These are phyloP conservation scores for Diaporthe vaccinii DNA, from an alignment of 2,329 filamentous ascomycete species.

Conservation along the genomic window DNA sequence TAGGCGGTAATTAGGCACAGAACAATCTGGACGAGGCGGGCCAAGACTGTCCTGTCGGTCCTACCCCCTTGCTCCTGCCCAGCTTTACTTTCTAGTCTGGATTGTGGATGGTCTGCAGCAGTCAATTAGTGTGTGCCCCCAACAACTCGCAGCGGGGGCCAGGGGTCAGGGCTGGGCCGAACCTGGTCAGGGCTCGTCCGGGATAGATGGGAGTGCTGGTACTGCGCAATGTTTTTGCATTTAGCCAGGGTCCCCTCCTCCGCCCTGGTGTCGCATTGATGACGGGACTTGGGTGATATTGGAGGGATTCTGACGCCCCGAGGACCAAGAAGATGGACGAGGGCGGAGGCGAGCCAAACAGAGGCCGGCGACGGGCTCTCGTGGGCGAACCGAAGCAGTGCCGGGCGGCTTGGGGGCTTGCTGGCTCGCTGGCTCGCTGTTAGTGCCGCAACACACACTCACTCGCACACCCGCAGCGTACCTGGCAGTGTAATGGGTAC, in stretches of 20 bases:
- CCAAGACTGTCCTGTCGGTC: slow-evolving; percentile 27
- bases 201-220: slow-evolving; percentile 23
- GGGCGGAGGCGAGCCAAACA: slow-evolving; percentile 15
- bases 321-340: background rate
- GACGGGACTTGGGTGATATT: slow-evolving; percentile 16
- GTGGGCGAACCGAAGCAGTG: slow-evolving; percentile 13
- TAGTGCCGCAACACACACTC: slow-evolving; percentile 17
- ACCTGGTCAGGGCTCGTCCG: slow-evolving; percentile 23
- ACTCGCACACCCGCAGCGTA: background rate
- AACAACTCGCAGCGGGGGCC: slow-evolving; percentile 4
- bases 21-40: background rate
- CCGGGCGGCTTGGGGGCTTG: background rate
- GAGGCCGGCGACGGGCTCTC: background rate
- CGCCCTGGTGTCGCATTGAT: slow-evolving; percentile 15
- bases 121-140: background rate
- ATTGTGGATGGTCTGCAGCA: background rate
- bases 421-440: background rate
- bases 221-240: slow-evolving; percentile 23
- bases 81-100: slow-evolving; percentile 3
- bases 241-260: slow-evolving; percentile 31
- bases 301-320: slow-evolving; percentile 9
- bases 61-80: background rate
- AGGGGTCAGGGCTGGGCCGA: background rate
- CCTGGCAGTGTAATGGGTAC: background rate
- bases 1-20: slow-evolving; percentile 17